These are phyloP conservation scores for Balamuthia mandrillaris DNA, from an alignment of 208 protist genomes.

Conservation along the genomic window DNA sequence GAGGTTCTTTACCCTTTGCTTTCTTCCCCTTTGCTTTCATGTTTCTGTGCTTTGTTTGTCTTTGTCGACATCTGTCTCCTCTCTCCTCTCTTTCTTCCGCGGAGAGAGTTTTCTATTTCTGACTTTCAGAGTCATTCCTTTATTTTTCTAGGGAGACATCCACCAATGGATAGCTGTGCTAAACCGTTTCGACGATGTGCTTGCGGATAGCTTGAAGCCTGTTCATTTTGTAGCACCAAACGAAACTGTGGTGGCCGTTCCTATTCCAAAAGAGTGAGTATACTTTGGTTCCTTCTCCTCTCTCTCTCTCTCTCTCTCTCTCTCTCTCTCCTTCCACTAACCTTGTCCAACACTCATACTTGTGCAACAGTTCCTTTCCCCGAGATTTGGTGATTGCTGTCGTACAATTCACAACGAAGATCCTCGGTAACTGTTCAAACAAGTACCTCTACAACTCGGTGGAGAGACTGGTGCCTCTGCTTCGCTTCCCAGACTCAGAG, in stretches of 20 bases:
- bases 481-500: background rate
- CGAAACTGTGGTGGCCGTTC: background rate
- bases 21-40: background rate
- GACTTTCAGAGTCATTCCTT: background rate
- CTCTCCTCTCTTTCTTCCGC: background rate
- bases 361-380: conserved; percentile 3
- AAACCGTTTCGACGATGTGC: conserved; percentile 6
- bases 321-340: background rate
- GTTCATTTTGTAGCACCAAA: background rate
- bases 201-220: conserved; percentile 2
- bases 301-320: background rate
- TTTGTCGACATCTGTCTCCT: background rate
- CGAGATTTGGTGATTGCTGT: background rate
- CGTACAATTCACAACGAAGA: background rate
- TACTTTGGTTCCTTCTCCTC: too few species aligned
- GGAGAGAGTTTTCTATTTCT: background rate
- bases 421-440: conserved; percentile 31
- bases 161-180: background rate
- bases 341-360: background rate
- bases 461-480: conserved; percentile 5
- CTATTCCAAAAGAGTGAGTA: conserved; percentile 11
- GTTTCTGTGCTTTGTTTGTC: background rate
- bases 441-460: conserved; percentile 16
- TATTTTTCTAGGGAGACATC: conserved; percentile 21
- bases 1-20: background rate